Evolutionary conservation across 164 flowering plant species (phyloP).

Genomic region (Santalum album): DNA sequence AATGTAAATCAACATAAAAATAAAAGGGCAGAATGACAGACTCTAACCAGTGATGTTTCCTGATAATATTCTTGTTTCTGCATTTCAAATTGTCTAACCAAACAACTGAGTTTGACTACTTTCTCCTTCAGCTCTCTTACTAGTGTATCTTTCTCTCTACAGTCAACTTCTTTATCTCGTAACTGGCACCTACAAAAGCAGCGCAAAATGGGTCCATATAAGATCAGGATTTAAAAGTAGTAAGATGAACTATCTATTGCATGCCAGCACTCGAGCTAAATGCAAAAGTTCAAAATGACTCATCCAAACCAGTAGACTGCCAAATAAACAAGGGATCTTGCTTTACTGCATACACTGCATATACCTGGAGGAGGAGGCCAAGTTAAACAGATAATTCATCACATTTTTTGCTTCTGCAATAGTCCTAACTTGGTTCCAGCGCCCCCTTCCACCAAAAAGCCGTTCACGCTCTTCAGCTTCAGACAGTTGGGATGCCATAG

Average conservation of each 20-base stretch:
- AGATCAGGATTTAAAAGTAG: background rate
- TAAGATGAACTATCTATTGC: background rate
- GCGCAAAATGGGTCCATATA: background rate
- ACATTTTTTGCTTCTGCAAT: constrained; percentile 88
- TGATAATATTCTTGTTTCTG: constrained; percentile 52
- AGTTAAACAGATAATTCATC: constrained; percentile 71
- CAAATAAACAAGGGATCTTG: background rate
- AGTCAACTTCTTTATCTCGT: constrained; percentile 67
- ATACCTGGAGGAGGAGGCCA: constrained; percentile 87
- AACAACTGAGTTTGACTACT: constrained; percentile 44
- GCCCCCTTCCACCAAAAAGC: constrained; percentile 74
- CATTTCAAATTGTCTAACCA: constrained; percentile 49
- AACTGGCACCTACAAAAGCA: constrained; percentile 50
- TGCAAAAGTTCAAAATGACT: too few relatives aligned
- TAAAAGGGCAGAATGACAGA: background rate
- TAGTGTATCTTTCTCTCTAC: constrained; percentile 68
- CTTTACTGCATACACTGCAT: background rate
- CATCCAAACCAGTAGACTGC: too few relatives aligned
- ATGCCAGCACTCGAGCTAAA: too few relatives aligned
- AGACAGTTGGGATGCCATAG: constrained; percentile 95
- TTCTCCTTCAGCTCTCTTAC: constrained; percentile 72
- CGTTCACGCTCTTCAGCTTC: constrained; percentile 98
- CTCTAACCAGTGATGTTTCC: constrained; percentile 44
- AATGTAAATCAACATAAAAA: background rate
- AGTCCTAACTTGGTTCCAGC: constrained; percentile 94